These are phyloP conservation scores for Paramicrosporidium saccamoebae DNA, from an alignment of 371 early-diverging fungal genomes.

Conservation along the genomic window DNA sequence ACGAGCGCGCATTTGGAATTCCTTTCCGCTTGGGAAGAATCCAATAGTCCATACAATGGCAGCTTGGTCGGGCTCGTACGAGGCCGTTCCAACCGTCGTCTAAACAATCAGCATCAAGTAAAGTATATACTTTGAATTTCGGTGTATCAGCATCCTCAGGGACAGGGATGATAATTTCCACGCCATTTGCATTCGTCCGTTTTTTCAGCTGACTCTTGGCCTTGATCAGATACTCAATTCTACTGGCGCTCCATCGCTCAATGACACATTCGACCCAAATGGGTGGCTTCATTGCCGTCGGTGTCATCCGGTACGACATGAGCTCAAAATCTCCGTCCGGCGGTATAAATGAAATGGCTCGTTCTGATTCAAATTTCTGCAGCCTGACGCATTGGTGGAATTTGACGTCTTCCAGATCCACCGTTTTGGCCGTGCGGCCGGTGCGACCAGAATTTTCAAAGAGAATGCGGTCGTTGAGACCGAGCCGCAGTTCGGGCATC, in stretches of 20 bases:
- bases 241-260: slow-evolving; percentile 59
- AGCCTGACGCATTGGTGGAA: slow-evolving; percentile 94
- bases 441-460: slow-evolving; percentile 69
- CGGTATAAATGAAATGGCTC: slow-evolving; percentile 90
- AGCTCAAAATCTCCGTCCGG: slow-evolving; percentile 97
- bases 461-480: slow-evolving; percentile 89
- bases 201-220: slow-evolving; percentile 82
- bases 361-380: slow-evolving; percentile 74
- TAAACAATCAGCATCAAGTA: slow-evolving; percentile 3
- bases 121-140: slow-evolving; percentile 47
- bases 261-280: slow-evolving; percentile 83
- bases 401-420: slow-evolving; percentile 96
- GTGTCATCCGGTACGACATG: slow-evolving; percentile 88
- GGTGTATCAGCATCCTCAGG: slow-evolving; percentile 88
- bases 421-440: slow-evolving; percentile 56
- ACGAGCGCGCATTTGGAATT: slow-evolving; percentile 72
- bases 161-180: slow-evolving; percentile 83
- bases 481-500: slow-evolving; percentile 92
- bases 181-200: slow-evolving; percentile 81
- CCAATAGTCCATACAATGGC: slow-evolving; percentile 89
- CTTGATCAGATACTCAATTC: slow-evolving; percentile 81
- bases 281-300: slow-evolving; percentile 61
- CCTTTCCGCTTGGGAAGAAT: slow-evolving; percentile 88
- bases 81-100: slow-evolving; percentile 52
- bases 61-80: slow-evolving; percentile 72